Evolutionary conservation across 148 eudicot genomes (phyloP), one percentile per base, ranked within the genome.

Genomic region (Rhododendron simsii): DNA sequence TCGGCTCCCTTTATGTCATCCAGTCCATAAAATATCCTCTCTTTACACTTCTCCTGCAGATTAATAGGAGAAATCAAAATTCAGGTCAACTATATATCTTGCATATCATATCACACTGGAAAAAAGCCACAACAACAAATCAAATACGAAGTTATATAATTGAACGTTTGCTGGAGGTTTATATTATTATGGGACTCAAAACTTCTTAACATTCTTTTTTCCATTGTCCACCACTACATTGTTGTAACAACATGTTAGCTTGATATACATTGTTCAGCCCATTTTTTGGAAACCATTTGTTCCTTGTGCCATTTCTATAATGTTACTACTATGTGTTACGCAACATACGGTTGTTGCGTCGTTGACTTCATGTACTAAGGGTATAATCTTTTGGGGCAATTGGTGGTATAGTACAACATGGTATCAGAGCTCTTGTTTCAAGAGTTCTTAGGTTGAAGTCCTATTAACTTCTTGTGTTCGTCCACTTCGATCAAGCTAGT

Each of bases 1-100:
- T 88, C 86, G 69, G 89, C 89, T 33, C 85, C 89, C 50, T 85
- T 86, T 81, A 92, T 88, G 87, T 89, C 90, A 78, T 92, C 93
- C 80, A 92, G 73, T 67, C 94, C 94, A 80, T 92, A 92, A 12
- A 92, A 86, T 81, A 86, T 88, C 78, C 84, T 91, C 82, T 89
- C 90, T 18, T 89, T 85, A 74, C 86, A 87, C 55, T 83, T 89
- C 83, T 76, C 90, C 94, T 92, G 88, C 63, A 85, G 74, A 82
- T 85, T 57, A 53, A 74, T 15, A 69, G 20, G 15, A 55, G 67
- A 63, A 85, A 48, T 14, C 6, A 13, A 81, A 81, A 81, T 33
- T 28, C 44, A 51, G 37, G 65, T 30, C 44, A 53, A 20, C 21
- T 18, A 33, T 12, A 55, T n/a, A 81, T 81, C 83, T 41, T 33